Percentiles rank a stretch among this genome's conserved stretches.
Evolutionary conservation across 1,284 basidiomycete species (phyloP).

Genomic region (Apiotrichum brassicae): DNA sequence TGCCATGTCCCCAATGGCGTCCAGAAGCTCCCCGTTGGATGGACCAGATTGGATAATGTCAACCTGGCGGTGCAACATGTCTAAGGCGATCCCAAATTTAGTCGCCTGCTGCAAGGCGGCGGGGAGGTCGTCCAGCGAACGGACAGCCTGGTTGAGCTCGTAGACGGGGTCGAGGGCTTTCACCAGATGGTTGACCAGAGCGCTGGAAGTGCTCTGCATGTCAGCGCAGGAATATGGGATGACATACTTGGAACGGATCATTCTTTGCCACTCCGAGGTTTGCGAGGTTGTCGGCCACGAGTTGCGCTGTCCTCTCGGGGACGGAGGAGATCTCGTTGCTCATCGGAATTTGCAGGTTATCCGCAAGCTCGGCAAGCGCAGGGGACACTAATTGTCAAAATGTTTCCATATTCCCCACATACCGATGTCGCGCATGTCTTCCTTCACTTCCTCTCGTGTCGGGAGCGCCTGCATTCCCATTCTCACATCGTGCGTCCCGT

Average conservation of each 20-base stretch:
- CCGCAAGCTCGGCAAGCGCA: conserved; percentile 14
- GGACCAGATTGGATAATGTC: no score
- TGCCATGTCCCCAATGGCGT: no score
- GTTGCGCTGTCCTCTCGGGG: conserved; percentile 5
- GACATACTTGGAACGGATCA: no score
- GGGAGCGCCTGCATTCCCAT: conserved; percentile 23
- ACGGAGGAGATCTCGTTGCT: not conserved
- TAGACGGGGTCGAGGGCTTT: conserved; percentile 16
- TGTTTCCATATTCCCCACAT: no score
- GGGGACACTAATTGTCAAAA: conserved; percentile 23
- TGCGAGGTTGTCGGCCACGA: conserved; percentile 11
- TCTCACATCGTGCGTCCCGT: conserved; percentile 27
- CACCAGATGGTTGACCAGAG: conserved; percentile 23
- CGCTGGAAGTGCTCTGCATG: conserved; percentile 3
- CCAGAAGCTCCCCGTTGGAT: no score
- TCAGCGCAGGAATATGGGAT: not conserved
- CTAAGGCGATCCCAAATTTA: not conserved
- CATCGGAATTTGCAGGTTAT: not conserved
- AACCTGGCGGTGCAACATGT: conserved; percentile 5
- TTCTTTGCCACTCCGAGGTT: no score
- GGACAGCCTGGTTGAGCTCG: conserved; percentile 9
- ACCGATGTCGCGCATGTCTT: conserved; percentile 19
- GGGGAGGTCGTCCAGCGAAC: conserved; percentile 8
- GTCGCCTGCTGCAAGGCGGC: not conserved
- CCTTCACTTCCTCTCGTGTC: conserved; percentile 25